These are phyloP conservation scores for Pachysandra terminalis DNA, from an alignment of 164 flowering plant species.

Conservation along the genomic window DNA sequence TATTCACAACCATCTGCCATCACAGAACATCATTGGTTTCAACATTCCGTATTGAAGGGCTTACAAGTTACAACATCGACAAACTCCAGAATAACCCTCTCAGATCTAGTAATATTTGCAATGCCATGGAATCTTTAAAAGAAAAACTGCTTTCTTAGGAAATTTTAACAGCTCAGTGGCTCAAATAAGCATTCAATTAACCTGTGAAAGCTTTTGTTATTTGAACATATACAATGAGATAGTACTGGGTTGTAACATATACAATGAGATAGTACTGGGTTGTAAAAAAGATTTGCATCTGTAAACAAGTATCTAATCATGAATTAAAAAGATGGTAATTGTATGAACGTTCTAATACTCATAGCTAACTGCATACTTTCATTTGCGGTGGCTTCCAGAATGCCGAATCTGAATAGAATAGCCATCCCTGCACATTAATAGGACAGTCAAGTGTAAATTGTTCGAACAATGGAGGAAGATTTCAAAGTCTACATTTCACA, in stretches of 20 bases:
- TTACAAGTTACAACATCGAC: not conserved
- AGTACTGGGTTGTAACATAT: not conserved
- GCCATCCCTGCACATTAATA: conserved; percentile 78
- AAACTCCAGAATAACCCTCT: not conserved
- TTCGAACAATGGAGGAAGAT: not conserved
- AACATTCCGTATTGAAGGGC: not conserved
- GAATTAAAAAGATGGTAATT: not conserved
- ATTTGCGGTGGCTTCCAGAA: conserved; percentile 98
- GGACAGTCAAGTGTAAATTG: conserved; percentile 10
- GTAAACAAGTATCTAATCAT: not conserved
- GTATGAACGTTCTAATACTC: not conserved
- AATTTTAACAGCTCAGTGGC: not conserved
- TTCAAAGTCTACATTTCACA: not conserved
- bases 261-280: not conserved
- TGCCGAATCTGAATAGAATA: conserved; percentile 74
- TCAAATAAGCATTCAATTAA: not conserved
- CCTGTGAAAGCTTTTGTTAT: not conserved
- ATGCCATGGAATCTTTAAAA: not conserved
- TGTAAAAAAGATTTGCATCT: not conserved
- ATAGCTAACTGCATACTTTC: conserved; percentile 45
- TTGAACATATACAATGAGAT: not conserved
- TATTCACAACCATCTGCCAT: not conserved
- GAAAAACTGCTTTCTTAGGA: not conserved
- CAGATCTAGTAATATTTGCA: not conserved
- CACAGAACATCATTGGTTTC: not conserved